These are phyloP conservation scores for Mrakia frigida DNA, from an alignment of 768 basidiomycete species.

Conservation along the genomic window DNA sequence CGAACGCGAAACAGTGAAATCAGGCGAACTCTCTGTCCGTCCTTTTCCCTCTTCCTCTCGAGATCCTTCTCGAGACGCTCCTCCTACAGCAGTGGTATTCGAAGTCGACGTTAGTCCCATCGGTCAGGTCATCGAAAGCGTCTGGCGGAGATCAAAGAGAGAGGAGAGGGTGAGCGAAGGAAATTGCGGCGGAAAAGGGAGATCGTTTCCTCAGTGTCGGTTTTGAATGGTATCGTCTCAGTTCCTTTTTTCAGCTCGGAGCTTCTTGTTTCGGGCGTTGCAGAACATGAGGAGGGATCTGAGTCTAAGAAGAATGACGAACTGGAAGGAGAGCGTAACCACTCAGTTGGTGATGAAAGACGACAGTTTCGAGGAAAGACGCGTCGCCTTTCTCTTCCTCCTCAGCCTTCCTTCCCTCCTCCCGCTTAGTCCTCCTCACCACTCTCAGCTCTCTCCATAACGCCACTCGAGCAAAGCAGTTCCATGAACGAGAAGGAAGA, in stretches of 20 bases:
- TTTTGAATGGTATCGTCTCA: slow-evolving; percentile 32
- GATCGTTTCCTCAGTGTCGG: slow-evolving; percentile 37
- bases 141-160: slow-evolving; percentile 1
- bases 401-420: not conserved
- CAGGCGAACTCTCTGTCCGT: too few species aligned
- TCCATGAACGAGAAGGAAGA: too few species aligned
- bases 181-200: not conserved
- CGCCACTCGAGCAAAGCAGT: not conserved
- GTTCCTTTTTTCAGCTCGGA: slow-evolving; percentile 9
- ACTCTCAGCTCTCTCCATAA: not conserved
- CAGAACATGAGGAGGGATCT: slow-evolving; percentile 45
- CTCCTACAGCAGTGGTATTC: not conserved
- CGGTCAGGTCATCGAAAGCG: slow-evolving; percentile 53
- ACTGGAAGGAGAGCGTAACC: not conserved
- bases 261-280: slow-evolving; percentile 37
- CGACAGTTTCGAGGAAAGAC: too few species aligned
- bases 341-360: too few species aligned
- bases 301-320: slow-evolving; percentile 47
- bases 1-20: too few species aligned
- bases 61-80: too few species aligned
- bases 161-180: not conserved
- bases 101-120: slow-evolving; percentile 51
- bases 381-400: too few species aligned
- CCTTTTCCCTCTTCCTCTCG: too few species aligned
- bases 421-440: not conserved